Evolutionary conservation across 768 basidiomycete genomes (phyloP).

Genomic region (Fomitopsis pulvina): DNA sequence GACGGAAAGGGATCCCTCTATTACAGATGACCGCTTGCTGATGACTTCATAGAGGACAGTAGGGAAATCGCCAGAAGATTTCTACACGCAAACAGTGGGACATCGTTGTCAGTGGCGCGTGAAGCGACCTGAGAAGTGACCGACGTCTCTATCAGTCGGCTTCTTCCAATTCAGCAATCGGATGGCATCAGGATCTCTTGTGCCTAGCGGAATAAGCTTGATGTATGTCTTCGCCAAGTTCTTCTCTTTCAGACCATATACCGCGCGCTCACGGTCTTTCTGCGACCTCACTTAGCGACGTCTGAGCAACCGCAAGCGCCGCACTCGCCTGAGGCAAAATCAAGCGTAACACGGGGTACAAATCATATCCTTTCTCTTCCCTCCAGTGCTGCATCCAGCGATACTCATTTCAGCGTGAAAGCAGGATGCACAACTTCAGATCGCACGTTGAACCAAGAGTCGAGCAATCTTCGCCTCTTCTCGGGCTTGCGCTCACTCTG

Average conservation of each 20-base stretch:
- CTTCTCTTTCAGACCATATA: constrained; percentile 94
- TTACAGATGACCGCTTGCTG: constrained; percentile 73
- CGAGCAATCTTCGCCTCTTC: constrained; percentile 61
- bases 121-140: constrained; percentile 20
- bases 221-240: constrained; percentile 91
- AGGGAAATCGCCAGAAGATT: constrained; percentile 81
- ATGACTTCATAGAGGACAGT: constrained; percentile 84
- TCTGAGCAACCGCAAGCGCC: background rate
- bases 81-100: constrained; percentile 30
- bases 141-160: constrained; percentile 61
- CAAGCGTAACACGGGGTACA: constrained; percentile 86
- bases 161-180: constrained; percentile 88
- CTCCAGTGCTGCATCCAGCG: constrained; percentile 67
- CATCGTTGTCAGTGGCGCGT: too few species aligned
- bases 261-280: constrained; percentile 91
- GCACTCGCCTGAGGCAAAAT: constrained; percentile 76
- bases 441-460: constrained; percentile 76
- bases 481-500: constrained; percentile 70
- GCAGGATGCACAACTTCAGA: background rate
- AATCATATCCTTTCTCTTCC: constrained; percentile 73
- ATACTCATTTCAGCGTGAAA: background rate
- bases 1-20: constrained; percentile 69
- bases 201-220: constrained; percentile 78
- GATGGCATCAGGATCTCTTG: constrained; percentile 73
- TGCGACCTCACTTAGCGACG: constrained; percentile 26